These are phyloP conservation scores for Pascua guehoae DNA, from an alignment of 1,284 basidiomycete genomes.

Conservation along the genomic window DNA sequence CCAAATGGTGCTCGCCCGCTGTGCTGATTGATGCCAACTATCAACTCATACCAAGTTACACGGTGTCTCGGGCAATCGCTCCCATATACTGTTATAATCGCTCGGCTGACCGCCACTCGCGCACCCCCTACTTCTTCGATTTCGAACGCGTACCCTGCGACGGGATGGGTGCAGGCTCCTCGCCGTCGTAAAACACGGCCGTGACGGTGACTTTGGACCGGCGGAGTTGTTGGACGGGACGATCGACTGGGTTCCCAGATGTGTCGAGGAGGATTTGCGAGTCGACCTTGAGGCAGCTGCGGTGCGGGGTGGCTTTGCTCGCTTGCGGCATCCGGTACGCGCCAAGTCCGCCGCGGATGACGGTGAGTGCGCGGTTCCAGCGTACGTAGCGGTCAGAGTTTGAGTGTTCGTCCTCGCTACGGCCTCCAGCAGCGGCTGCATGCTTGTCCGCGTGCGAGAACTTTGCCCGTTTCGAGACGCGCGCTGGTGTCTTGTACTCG, in stretches of 20 bases:
- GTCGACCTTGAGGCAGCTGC: constrained; percentile 4
- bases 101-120: no score
- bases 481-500: constrained; percentile 65
- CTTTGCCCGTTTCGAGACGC: constrained; percentile 31
- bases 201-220: constrained; percentile 68
- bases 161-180: constrained; percentile 46
- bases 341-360: constrained; percentile 25
- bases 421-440: no score
- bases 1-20: no score
- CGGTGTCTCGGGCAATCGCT: no score
- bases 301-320: not conserved
- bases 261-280: constrained; percentile 65
- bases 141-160: not conserved
- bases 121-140: no score
- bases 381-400: constrained; percentile 53
- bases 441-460: constrained; percentile 36
- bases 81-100: no score
- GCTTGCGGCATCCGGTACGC: constrained; percentile 35
- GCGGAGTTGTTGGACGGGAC: constrained; percentile 61
- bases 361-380: constrained; percentile 66
- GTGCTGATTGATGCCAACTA: no score
- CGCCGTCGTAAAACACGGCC: constrained; percentile 77
- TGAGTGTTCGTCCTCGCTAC: constrained; percentile 21
- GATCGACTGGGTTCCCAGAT: constrained; percentile 66
- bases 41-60: no score